Percentiles rank a stretch among this genome's conserved stretches.
Evolutionary conservation across 1,284 basidiomycete genomes (phyloP).

Genomic region (Ceratobasidium theobromae): DNA sequence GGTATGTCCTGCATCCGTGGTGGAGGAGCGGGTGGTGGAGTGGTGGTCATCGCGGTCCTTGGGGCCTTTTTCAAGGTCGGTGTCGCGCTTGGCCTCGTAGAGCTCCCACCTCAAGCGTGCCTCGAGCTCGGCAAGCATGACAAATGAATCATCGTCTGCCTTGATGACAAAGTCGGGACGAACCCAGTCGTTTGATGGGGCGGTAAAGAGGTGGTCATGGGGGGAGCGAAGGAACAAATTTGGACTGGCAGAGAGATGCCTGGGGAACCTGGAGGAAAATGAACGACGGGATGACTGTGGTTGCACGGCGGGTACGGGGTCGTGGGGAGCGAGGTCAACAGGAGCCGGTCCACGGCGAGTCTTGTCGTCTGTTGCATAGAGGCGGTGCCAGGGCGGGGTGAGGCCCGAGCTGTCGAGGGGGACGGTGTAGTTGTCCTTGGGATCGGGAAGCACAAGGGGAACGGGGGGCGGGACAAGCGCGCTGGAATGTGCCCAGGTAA

Average conservation of each 20-base stretch:
- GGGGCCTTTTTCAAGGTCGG: not conserved
- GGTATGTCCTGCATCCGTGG: not conserved
- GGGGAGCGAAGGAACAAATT: conserved; percentile 51
- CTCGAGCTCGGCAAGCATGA: conserved; percentile 92
- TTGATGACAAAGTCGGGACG: conserved; percentile 88
- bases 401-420: conserved; percentile 13
- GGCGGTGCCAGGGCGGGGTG: conserved; percentile 15
- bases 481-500: conserved; percentile 86
- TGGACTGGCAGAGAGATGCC: not conserved
- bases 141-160: conserved; percentile 91
- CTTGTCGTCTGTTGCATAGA: conserved; percentile 3
- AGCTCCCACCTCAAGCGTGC: conserved; percentile 76
- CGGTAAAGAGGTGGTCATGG: conserved; percentile 51
- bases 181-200: conserved; percentile 54
- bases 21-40: not conserved
- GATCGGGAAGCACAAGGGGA: conserved; percentile 27
- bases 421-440: conserved; percentile 15
- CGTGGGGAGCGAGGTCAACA: conserved; percentile 37
- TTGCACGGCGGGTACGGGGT: conserved; percentile 32
- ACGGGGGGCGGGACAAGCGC: conserved; percentile 83
- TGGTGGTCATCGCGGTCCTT: not conserved
- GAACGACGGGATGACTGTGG: conserved; percentile 32
- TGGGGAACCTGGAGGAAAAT: conserved; percentile 7
- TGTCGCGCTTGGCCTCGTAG: conserved; percentile 33
- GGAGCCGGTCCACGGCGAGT: conserved; percentile 28